Evolutionary conservation across 371 early-diverging fungal genomes (phyloP), one percentile per base, ranked within the genome.

Genomic region (Syncephalastrum contaminatum): DNA sequence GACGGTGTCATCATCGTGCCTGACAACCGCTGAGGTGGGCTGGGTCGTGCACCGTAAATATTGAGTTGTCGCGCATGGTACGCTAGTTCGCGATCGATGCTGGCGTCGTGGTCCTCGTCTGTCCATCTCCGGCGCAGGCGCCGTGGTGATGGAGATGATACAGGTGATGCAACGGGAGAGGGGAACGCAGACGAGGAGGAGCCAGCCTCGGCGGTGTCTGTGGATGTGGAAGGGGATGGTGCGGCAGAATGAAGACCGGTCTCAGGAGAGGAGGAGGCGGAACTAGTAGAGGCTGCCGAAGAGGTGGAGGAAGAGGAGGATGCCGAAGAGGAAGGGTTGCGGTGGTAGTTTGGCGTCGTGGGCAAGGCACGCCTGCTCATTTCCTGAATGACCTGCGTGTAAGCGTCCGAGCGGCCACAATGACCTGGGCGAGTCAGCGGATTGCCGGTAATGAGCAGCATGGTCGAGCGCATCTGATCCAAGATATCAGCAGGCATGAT

Each of bases 401-500:
- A 78, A 4, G 75, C 77, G 43, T 80, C 73, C 57, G 52, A 72
- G 54, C 56, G 45, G 8, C 52, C 63, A 62, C 79, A 78, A 22
- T 70, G 64, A 4, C 75, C 79, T 15, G 75, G 71, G 8, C 77
- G 70, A 19, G 82, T 84, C 53, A 86, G 64, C 2, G 87, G 87
- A 45, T 86, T 86, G 8, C 84, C 85, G 12, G 83, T 83, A 39
- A 86, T 75, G 39, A 84, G 56, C 13, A 86, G 58, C 36, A 30
- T 30, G 0, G 82, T 80, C 0, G 82, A 77, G 15, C 69, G 72
- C 83, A 86, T 72, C 19, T 74, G 75, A 40, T 82, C 79, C 7
- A 80, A 63, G 7, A 85, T 75, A 47, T 84, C 84, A 4, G 73
- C 77, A 22, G 87, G 87, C 56, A 86, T 72, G 44, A 84, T 78